phyloP scores from a whole-genome alignment of 495 filamentous ascomycete species.

The Penicillium paradoxum region DNA sequence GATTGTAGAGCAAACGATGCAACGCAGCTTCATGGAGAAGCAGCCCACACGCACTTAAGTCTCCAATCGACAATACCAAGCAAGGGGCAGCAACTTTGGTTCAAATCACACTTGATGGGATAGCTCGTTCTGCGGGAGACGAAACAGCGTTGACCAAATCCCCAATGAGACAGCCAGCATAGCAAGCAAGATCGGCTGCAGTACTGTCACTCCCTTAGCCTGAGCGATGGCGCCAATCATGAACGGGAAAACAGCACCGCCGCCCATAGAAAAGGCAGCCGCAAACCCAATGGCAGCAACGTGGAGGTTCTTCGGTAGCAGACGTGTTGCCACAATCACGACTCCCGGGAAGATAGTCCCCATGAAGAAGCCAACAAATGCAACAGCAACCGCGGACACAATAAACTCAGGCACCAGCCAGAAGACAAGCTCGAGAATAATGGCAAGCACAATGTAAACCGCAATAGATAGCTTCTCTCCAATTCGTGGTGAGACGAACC shows the following conservation, averaged over 20 bases:
- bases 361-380: constrained; percentile 62
- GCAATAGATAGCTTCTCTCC: constrained; percentile 56
- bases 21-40: too few species aligned
- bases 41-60: too few species aligned
- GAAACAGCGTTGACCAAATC: constrained; percentile 14
- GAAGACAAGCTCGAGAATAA: constrained; percentile 54
- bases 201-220: constrained; percentile 59
- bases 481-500: constrained; percentile 52
- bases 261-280: constrained; percentile 67
- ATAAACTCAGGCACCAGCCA: constrained; percentile 63
- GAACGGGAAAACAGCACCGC: constrained; percentile 68
- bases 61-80: too few species aligned
- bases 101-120: not conserved
- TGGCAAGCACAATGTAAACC: constrained; percentile 43
- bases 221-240: constrained; percentile 69
- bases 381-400: constrained; percentile 61
- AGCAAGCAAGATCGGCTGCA: constrained; percentile 63
- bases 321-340: constrained; percentile 68
- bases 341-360: constrained; percentile 63
- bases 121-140: not conserved
- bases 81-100: too few species aligned
- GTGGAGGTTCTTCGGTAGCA: constrained; percentile 68
- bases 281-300: constrained; percentile 75
- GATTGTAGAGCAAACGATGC: too few species aligned
- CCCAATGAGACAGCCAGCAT: constrained; percentile 20